These are phyloP conservation scores for Colletotrichum abscissum DNA, from an alignment of 2,329 filamentous ascomycete genomes.

Conservation along the genomic window DNA sequence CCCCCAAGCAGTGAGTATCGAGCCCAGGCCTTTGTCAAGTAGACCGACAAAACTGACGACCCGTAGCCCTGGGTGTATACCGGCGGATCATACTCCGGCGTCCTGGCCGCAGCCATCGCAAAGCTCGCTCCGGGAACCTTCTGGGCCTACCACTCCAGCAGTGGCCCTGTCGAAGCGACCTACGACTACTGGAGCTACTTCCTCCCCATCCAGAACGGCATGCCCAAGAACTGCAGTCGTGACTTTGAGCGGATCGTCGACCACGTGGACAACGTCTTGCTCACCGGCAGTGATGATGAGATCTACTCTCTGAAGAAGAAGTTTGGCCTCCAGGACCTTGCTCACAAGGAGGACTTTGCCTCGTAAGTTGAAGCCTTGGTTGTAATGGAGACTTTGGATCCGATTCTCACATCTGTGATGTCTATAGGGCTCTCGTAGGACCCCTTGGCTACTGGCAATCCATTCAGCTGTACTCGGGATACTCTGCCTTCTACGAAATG, in stretches of 20 bases:
- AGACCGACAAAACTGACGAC: neutral
- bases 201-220: constrained; percentile 64
- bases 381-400: neutral
- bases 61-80: constrained; percentile 64
- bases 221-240: constrained; percentile 68
- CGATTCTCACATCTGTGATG: too few species aligned
- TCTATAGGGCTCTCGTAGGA: neutral
- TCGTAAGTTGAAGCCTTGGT: constrained; percentile 35
- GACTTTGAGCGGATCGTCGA: constrained; percentile 63
- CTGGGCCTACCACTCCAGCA: constrained; percentile 70
- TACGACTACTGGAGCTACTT: constrained; percentile 71
- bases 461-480: constrained; percentile 47
- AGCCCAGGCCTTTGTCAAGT: rapidly evolving
- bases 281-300: constrained; percentile 53
- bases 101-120: constrained; percentile 66
- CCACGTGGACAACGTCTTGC: constrained; percentile 62
- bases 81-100: constrained; percentile 68
- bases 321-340: constrained; percentile 63
- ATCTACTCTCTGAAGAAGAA: constrained; percentile 58
- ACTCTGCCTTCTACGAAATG: constrained; percentile 49
- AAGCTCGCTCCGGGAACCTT: constrained; percentile 64
- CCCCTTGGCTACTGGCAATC: constrained; percentile 48
- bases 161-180: constrained; percentile 65
- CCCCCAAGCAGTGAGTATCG: constrained; percentile 51
- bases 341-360: constrained; percentile 63